phyloP scores from a whole-genome alignment of 768 basidiomycete genomes.

The Naganishia onofrii region DNA sequence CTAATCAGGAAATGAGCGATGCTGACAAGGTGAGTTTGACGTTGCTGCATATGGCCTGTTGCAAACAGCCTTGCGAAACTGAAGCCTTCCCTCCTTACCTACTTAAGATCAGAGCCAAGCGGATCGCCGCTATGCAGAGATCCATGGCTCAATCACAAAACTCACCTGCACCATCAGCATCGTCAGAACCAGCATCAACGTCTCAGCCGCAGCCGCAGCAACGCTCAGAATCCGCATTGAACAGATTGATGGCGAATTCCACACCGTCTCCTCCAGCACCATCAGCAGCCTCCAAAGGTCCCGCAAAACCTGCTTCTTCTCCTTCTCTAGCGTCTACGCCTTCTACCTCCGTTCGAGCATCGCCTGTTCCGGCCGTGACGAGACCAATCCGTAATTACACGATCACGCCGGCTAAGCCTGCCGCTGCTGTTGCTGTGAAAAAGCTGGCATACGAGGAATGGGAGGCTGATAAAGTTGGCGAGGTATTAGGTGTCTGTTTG shows the following conservation, averaged over 20 bases:
- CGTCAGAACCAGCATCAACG: neutral
- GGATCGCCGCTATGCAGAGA: conserved; percentile 17
- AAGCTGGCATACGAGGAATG: conserved; percentile 60
- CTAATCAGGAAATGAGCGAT: conserved; percentile 13
- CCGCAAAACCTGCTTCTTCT: too few species aligned
- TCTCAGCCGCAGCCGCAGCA: neutral
- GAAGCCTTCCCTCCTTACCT: neutral
- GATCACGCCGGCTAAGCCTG: neutral
- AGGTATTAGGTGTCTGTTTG: conserved; percentile 74
- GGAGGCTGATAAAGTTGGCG: conserved; percentile 69
- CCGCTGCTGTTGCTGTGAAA: conserved; percentile 40
- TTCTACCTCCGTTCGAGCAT: neutral
- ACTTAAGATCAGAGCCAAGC: conserved; percentile 15
- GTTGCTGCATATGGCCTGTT: too few species aligned
- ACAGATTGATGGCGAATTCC: neutral
- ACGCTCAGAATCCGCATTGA: conserved; percentile 16
- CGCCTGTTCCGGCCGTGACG: neutral
- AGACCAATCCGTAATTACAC: neutral
- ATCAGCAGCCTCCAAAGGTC: neutral
- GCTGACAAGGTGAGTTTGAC: conserved; percentile 17
- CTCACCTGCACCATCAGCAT: neutral
- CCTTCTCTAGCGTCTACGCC: neutral
- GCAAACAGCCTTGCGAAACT: too few species aligned
- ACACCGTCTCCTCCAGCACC: neutral
- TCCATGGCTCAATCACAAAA: conserved; percentile 13